phyloP scores from a whole-genome alignment of 106 monocot genomes.

The Phalaenopsis aphrodite region DNA sequence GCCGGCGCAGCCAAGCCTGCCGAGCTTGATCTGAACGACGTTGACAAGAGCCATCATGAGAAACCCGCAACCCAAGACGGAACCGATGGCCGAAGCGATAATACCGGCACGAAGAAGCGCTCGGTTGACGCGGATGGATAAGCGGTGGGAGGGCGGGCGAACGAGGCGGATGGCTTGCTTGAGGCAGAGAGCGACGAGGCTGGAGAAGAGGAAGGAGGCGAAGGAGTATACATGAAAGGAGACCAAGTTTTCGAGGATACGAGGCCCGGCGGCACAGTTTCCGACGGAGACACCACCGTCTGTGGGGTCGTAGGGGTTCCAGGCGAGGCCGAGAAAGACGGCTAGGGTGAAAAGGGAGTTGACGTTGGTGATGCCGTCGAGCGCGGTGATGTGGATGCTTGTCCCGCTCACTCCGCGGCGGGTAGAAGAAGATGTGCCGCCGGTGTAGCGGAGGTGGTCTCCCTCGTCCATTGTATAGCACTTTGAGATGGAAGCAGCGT shows the following conservation, averaged over 20 bases:
- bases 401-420: conserved; percentile 21
- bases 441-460: neutral
- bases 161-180: conserved; percentile 65
- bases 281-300: conserved; percentile 6
- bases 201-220: conserved; percentile 84
- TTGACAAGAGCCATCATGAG: conserved; percentile 73
- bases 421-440: neutral
- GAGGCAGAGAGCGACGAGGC: conserved; percentile 78
- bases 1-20: conserved; percentile 47
- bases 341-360: conserved; percentile 95
- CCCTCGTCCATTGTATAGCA: neutral
- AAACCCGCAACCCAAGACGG: conserved; percentile 56
- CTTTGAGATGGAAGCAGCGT: neutral
- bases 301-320: conserved; percentile 45
- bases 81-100: conserved; percentile 44
- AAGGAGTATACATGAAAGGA: conserved; percentile 76
- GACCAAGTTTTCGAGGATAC: conserved; percentile 40
- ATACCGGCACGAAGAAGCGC: conserved; percentile 44
- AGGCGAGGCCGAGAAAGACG: conserved; percentile 71
- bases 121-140: conserved; percentile 28
- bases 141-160: conserved; percentile 3
- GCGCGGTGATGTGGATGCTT: conserved; percentile 75
- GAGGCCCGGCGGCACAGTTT: conserved; percentile 30
- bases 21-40: conserved; percentile 71
- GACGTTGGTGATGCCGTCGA: conserved; percentile 87